Percentiles rank a stretch among this genome's conserved stretches.
Conservation (phyloP, 768 basidiomycete genomes). For the Cyathus striatus region DNA sequence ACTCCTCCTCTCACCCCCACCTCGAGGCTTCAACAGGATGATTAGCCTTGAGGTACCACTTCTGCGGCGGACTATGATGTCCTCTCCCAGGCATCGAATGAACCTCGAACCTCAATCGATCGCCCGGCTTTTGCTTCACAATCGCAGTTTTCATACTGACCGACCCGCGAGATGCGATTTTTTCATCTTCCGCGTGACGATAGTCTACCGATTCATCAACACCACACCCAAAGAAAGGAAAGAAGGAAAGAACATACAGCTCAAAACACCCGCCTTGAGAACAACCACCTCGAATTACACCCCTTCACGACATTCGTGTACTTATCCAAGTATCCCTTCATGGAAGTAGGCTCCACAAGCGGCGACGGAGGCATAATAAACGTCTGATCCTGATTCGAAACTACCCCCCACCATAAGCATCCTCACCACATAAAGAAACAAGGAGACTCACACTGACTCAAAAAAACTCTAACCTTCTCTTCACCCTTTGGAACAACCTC, state of each 20-base stretch:
- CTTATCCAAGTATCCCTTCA: constrained; percentile 84
- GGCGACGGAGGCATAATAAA: constrained; percentile 46
- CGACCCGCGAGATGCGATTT: constrained; percentile 77
- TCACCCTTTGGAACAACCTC: constrained; percentile 68
- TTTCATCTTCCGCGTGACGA: constrained; percentile 87
- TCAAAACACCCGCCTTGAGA: constrained; percentile 77
- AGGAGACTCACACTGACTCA: constrained; percentile 72
- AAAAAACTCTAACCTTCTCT: constrained; percentile 75
- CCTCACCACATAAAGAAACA: background rate
- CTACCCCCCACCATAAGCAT: constrained; percentile 25
- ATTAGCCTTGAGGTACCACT: constrained; percentile 81
- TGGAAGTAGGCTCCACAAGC: constrained; percentile 46
- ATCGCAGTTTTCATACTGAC: constrained; percentile 82
- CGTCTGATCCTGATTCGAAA: constrained; percentile 76
- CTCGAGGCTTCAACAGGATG: constrained; percentile 90
- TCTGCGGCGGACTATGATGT: constrained; percentile 44
- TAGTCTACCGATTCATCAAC: no score
- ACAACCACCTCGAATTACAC: constrained; percentile 93
- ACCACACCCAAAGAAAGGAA: no score
- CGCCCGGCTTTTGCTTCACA: constrained; percentile 44
- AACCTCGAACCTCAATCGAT: constrained; percentile 84
- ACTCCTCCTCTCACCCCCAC: constrained; percentile 30
- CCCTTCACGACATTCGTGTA: constrained; percentile 91
- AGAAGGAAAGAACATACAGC: constrained; percentile 49
- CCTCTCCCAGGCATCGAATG: constrained; percentile 52